Evolutionary conservation across 148 eudicot species (phyloP).

Genomic region (Chenopodium suecicum): DNA sequence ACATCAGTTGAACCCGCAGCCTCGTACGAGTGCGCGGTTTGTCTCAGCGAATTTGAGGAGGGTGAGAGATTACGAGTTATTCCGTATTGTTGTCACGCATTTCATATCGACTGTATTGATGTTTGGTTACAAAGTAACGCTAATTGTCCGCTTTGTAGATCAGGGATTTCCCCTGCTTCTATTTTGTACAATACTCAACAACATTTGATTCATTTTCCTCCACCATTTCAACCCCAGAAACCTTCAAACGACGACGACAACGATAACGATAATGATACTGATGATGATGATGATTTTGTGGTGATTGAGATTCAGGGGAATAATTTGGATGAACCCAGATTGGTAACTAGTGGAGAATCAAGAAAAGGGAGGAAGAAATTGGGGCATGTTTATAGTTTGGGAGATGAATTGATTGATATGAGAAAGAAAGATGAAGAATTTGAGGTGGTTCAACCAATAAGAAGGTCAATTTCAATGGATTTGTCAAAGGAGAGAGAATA

Average conservation of each 20-base stretch:
- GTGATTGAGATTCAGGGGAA: conserved; percentile 65
- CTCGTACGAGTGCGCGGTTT: conserved; percentile 68
- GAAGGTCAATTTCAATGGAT: conserved; percentile 91
- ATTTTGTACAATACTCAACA: conserved; percentile 11
- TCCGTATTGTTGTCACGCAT: conserved; percentile 72
- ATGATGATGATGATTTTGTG: conserved; percentile 68
- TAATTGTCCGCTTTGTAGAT: conserved; percentile 85
- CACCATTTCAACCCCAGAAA: background rate
- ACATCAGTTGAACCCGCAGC: background rate
- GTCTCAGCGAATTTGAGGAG: conserved; percentile 67
- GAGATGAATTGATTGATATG: conserved; percentile 71
- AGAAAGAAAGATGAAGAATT: conserved; percentile 51
- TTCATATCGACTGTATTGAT: conserved; percentile 92
- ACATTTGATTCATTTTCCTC: background rate
- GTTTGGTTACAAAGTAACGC: conserved; percentile 82
- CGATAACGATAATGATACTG: conserved; percentile 31
- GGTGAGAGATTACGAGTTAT: conserved; percentile 67
- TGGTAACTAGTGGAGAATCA: conserved; percentile 22
- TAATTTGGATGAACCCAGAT: conserved; percentile 29
- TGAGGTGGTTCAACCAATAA: conserved; percentile 47
- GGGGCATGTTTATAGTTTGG: conserved; percentile 49
- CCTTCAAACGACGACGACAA: background rate
- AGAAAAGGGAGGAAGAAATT: conserved; percentile 40
- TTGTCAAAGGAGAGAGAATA: conserved; percentile 53
- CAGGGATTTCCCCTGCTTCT: conserved; percentile 46